phyloP scores from a whole-genome alignment of 306 rosid genomes.

The Prosopis cineraria region DNA sequence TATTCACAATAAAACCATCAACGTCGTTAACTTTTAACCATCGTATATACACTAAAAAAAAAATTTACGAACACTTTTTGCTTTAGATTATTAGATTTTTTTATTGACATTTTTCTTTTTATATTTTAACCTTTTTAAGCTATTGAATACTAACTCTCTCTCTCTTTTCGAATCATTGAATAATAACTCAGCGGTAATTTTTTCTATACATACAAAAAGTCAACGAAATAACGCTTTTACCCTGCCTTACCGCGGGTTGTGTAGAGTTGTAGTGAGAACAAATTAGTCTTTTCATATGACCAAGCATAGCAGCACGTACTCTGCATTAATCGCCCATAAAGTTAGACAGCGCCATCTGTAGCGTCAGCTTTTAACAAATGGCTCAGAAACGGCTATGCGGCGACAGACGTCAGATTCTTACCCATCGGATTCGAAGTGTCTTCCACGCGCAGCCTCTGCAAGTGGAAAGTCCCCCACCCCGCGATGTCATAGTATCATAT shows the following conservation, averaged over 20 bases:
- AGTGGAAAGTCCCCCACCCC: neutral
- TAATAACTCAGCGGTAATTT: too few species aligned
- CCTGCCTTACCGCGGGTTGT: neutral
- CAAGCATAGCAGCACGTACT: neutral
- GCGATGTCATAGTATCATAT: neutral
- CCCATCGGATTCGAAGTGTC: neutral
- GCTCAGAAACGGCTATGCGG: neutral
- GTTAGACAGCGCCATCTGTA: neutral
- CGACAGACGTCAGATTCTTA: neutral
- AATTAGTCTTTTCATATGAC: neutral
- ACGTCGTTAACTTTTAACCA: too few species aligned
- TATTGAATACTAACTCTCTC: too few species aligned
- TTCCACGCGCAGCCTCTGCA: neutral
- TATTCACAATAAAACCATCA: too few species aligned
- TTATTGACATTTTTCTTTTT: too few species aligned
- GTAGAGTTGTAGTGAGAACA: neutral
- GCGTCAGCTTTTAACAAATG: neutral
- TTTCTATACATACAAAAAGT: too few species aligned
- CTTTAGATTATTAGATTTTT: too few species aligned
- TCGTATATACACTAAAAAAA: too few species aligned
- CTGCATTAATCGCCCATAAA: neutral
- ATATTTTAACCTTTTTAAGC: too few species aligned
- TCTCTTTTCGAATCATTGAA: too few species aligned
- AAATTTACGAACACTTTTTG: too few species aligned
- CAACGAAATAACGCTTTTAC: neutral